phyloP scores from a whole-genome alignment of 169 alveolate genomes.

The Eimeria maxima region DNA sequence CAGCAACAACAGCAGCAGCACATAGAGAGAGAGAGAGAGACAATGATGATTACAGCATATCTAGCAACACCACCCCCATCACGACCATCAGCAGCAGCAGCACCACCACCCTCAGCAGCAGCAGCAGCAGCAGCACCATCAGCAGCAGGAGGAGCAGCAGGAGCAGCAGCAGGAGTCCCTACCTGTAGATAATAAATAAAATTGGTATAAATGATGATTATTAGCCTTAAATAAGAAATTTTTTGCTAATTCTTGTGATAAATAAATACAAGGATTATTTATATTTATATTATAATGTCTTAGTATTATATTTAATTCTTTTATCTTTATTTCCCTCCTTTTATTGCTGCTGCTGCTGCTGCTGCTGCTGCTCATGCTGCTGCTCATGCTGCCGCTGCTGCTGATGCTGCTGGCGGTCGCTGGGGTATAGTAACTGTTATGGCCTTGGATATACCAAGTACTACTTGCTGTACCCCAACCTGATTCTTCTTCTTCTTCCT shows the following conservation, averaged over 20 bases:
- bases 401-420: no score
- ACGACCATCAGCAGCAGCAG: constrained; percentile 31
- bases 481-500: neutral
- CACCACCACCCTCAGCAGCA: constrained; percentile 43
- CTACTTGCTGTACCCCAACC: constrained; percentile 38
- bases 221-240: constrained; percentile 18
- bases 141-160: constrained; percentile 35
- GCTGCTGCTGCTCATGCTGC: neutral
- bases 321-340: neutral
- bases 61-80: constrained; percentile 40
- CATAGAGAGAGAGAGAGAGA: no score
- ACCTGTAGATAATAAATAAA: neutral
- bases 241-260: constrained; percentile 59
- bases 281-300: constrained; percentile 12
- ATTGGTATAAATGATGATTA: neutral
- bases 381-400: constrained; percentile 11
- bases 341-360: neutral
- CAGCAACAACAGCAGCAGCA: constrained; percentile 34
- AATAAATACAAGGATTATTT: constrained; percentile 45
- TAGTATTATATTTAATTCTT: neutral
- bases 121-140: constrained; percentile 47
- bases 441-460: neutral
- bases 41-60: constrained; percentile 28
- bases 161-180: neutral
- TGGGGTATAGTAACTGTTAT: no score